Evolutionary conservation across 495 filamentous ascomycete genomes (phyloP), one percentile per base, ranked within the genome.

Genomic region (Barbatosphaeria neglecta): DNA sequence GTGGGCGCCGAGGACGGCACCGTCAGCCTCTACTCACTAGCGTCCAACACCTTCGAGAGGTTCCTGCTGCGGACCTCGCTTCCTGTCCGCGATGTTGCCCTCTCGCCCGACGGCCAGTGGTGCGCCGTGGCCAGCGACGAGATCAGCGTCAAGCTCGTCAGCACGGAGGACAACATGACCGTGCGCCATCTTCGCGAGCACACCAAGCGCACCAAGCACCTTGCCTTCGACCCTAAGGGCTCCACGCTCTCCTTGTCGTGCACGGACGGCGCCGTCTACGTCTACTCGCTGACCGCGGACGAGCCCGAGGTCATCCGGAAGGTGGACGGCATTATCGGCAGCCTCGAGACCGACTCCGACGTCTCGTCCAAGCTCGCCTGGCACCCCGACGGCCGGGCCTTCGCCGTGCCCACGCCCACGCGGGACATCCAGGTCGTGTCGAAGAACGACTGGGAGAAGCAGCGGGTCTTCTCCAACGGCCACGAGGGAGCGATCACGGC

Each of bases 121-220:
- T 83, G 77, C 41, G 92, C 92, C 31, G 86, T 97, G n/a, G 86
- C 93, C 24, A 95, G 90, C 76, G 93, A 98, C 65, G 92, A 98
- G 58, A 72, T 93, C 27, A 83, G 81, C 1, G 87, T 96, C 28
- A 93, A 90, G 56, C 72, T 98, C 31, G 87, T 97, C 47, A 84
- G 81, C 54, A 76, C 82, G 23, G 70, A 83, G 38, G 86, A 95
- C 57, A 90, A 81, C 66, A 80, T 65, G 27, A 75, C 80, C 41
- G 63, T 90, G 27, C 73, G 84, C 50, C 82, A 80, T 50, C 77
- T 98, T 0, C 78, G 83, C 44, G 84, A 93, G 35, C 88, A 94
- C 57, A 66, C 73, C 3, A 89, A 86, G 52, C 79, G 86, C n/a
- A 76, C 81, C 1, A 96, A 96, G 62, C 87, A 96, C 55, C 72